Evolutionary conservation across 192 early-diverging fungal species (phyloP).

Genomic region (Neocallimastix lanati): DNA sequence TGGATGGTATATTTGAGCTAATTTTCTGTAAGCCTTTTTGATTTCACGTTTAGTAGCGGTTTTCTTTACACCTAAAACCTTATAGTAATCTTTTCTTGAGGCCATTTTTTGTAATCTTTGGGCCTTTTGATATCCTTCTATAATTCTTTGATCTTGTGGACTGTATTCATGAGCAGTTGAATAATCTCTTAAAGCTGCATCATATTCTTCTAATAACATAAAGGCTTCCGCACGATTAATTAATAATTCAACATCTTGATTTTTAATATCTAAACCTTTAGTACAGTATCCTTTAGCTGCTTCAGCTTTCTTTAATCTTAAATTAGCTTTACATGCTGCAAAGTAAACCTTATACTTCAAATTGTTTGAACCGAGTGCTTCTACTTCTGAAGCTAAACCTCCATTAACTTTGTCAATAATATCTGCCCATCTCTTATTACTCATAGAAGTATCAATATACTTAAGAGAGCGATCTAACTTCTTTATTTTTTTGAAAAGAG

Average conservation of each 20-base stretch:
- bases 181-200: conserved; percentile 57
- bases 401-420: conserved; percentile 39
- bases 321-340: conserved; percentile 17
- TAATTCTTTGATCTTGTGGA: conserved; percentile 25
- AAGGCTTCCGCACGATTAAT: conserved; percentile 48
- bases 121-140: conserved; percentile 36
- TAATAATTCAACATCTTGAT: conserved; percentile 51
- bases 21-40: conserved; percentile 78
- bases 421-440: conserved; percentile 32
- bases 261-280: conserved; percentile 47
- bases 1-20: conserved; percentile 75
- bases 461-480: conserved; percentile 50
- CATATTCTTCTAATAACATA: conserved; percentile 50
- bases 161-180: conserved; percentile 45
- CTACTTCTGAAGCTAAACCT: conserved; percentile 30
- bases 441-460: conserved; percentile 31
- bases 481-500: conserved; percentile 48
- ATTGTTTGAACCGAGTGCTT: conserved; percentile 9
- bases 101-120: conserved; percentile 35
- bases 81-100: conserved; percentile 78
- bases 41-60: conserved; percentile 60
- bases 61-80: conserved; percentile 65
- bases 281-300: conserved; percentile 47
- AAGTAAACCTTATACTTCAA: conserved; percentile 7
- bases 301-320: conserved; percentile 22